A percentile compares a stretch with the other conserved stretches of the same genome.
Evolutionary conservation across 139 green algal species (phyloP).

Genomic region (Chlorella sp.): DNA sequence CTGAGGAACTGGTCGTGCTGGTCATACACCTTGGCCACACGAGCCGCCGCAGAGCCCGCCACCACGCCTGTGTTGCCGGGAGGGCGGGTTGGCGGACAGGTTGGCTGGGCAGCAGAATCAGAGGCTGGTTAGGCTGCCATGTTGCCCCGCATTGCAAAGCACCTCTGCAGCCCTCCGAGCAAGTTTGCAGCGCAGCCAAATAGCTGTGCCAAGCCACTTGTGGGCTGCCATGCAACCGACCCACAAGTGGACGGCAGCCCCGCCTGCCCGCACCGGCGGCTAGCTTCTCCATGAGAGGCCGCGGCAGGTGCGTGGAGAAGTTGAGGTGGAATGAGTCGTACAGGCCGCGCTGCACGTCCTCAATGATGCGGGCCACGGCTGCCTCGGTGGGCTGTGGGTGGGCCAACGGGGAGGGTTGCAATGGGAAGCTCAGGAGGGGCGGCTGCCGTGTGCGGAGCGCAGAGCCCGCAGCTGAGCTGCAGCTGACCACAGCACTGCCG

Average conservation of each 20-base stretch:
- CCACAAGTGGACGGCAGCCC: too few relatives aligned
- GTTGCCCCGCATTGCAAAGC: too few relatives aligned
- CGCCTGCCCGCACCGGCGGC: conserved; percentile 41
- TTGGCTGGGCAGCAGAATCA: too few relatives aligned
- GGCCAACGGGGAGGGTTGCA: neutral
- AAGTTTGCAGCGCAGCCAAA: too few relatives aligned
- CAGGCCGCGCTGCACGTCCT: conserved; percentile 78
- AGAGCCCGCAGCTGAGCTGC: too few relatives aligned
- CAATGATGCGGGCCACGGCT: conserved; percentile 78
- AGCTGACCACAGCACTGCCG: too few relatives aligned
- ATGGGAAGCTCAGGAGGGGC: too few relatives aligned
- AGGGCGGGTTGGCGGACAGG: neutral
- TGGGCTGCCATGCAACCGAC: neutral
- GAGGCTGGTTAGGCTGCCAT: too few relatives aligned
- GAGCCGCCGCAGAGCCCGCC: conserved; percentile 45
- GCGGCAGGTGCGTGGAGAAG: conserved; percentile 82
- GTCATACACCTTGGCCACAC: conserved; percentile 88
- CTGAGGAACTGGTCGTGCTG: conserved; percentile 94
- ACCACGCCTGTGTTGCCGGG: conserved; percentile 63
- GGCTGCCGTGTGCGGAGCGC: too few relatives aligned
- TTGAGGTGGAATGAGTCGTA: conserved; percentile 97
- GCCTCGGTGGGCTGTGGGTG: conserved; percentile 55
- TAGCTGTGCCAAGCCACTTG: too few relatives aligned
- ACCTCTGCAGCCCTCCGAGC: too few relatives aligned
- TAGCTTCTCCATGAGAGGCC: conserved; percentile 84